Conservation (phyloP, 495 filamentous ascomycete species). For the Aspergillus coremiiformis region DNA sequence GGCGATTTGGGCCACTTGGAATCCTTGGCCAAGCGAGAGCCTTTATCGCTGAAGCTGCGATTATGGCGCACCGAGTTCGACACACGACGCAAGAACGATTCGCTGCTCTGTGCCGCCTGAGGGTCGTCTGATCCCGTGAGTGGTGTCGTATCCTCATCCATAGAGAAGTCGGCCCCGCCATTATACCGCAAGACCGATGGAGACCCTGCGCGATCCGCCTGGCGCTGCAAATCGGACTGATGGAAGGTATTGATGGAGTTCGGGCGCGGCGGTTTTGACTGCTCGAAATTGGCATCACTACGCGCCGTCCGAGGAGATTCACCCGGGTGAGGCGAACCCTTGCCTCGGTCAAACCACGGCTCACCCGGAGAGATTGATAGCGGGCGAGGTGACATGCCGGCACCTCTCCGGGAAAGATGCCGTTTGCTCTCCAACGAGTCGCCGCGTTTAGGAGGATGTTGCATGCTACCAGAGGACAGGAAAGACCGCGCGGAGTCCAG, state of each 20-base stretch:
- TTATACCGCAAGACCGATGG: conserved; percentile 68
- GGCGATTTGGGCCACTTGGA: conserved; percentile 67
- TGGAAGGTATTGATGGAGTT: conserved; percentile 48
- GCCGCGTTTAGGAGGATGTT: conserved; percentile 45
- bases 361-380: conserved; percentile 12
- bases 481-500: conserved; percentile 31
- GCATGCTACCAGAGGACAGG: conserved; percentile 18
- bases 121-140: conserved; percentile 66
- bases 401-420: conserved; percentile 31
- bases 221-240: conserved; percentile 29
- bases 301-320: conserved; percentile 53
- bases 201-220: conserved; percentile 40
- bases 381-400: conserved; percentile 22
- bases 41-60: conserved; percentile 76
- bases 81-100: conserved; percentile 74
- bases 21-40: conserved; percentile 40
- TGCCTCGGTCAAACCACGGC: conserved; percentile 15
- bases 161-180: conserved; percentile 67
- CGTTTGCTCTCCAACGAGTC: conserved; percentile 47
- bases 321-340: conserved; percentile 13
- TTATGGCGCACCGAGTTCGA: conserved; percentile 91
- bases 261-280: conserved; percentile 29
- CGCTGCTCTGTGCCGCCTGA: conserved; percentile 36
- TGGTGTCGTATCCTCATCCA: conserved; percentile 86
- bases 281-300: conserved; percentile 40